Conservation (phyloP, 75 land plant species). For the Sequoiadendron giganteum region DNA sequence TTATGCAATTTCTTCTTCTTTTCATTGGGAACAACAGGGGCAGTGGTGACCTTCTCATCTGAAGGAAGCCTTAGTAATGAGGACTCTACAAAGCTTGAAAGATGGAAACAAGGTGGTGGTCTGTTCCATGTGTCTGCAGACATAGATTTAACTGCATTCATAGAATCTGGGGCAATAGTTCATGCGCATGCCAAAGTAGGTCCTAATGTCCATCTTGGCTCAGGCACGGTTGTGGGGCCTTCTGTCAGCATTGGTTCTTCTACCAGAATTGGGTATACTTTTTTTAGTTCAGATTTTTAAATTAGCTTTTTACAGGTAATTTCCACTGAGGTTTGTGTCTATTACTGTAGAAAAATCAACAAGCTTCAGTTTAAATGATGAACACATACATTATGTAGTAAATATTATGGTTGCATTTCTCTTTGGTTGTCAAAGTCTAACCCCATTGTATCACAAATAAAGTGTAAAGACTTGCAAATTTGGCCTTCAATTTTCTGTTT, state of each 20-base stretch:
- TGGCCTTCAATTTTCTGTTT: too few relatives aligned
- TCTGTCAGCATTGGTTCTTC: conserved; percentile 66
- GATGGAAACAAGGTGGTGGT: conserved; percentile 79
- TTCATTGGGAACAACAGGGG: conserved; percentile 9
- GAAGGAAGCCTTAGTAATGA: neutral
- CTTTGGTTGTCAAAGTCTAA: neutral
- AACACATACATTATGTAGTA: neutral
- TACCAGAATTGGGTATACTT: conserved; percentile 60
- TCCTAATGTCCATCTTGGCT: conserved; percentile 54
- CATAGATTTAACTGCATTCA: conserved; percentile 49
- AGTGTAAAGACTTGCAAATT: too few relatives aligned
- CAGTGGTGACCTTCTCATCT: neutral
- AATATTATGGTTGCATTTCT: neutral
- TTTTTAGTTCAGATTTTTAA: neutral
- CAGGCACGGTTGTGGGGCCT: conserved; percentile 83
- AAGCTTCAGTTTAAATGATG: neutral
- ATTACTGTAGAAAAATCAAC: neutral
- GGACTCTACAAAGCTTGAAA: conserved; percentile 29
- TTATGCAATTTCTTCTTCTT: conserved; percentile 1
- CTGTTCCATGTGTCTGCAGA: conserved; percentile 47
- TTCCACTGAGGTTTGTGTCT: neutral
- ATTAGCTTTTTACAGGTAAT: neutral
- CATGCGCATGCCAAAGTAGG: conserved; percentile 50
- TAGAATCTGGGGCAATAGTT: conserved; percentile 84
- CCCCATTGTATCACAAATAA: neutral